Evolutionary conservation across 208 protist species (phyloP), one percentile per base, ranked within the genome.

Genomic region (Trypanosoma lewisi): DNA sequence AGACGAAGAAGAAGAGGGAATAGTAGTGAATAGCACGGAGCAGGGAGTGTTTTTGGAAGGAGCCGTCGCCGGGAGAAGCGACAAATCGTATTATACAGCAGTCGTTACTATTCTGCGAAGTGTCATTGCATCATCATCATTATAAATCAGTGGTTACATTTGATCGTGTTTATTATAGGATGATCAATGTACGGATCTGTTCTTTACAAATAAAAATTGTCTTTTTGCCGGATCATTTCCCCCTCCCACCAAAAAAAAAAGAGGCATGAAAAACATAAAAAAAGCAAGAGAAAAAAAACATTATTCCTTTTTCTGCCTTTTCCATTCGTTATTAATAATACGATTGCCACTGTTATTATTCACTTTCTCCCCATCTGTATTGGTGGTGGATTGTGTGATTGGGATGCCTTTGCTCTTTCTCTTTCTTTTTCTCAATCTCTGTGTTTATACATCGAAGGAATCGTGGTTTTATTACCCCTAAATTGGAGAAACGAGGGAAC

Each of bases 71-170:
- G 33, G 16, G 33, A 25, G 21, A 12, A 47, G 16, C 6, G 31
- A 23, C 5, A 41, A 45, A 48, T 8, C 39, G 44, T 27, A 33
- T 21, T 59, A 60, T 19, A 23, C 37, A n/a, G 36, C 52, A n/a
- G 53, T 52, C 2, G 51, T 67, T 36, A 21, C 62, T 0, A 39
- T 66, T 33, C 28, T 66, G 34, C 47, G 50, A 31, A 48, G 37
- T 34, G 42, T 66, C 30, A 30, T 67, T 27, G 5, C 62, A 0
- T 23, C 41, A 4, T 42, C 31, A 5, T 49, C 33, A 6, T 48
- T 11, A n/a, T n/a, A n/a, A n/a, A n/a, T n/a, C n/a, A n/a, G n/a
- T n/a, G n/a, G n/a, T n/a, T n/a, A n/a, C n/a, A n/a, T n/a, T n/a
- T n/a, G n/a, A 41, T 41, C 36, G 25, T 55, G 25, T 55, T 30